Conservation (phyloP, 768 basidiomycete species). For the Leccinum truebloodii region DNA sequence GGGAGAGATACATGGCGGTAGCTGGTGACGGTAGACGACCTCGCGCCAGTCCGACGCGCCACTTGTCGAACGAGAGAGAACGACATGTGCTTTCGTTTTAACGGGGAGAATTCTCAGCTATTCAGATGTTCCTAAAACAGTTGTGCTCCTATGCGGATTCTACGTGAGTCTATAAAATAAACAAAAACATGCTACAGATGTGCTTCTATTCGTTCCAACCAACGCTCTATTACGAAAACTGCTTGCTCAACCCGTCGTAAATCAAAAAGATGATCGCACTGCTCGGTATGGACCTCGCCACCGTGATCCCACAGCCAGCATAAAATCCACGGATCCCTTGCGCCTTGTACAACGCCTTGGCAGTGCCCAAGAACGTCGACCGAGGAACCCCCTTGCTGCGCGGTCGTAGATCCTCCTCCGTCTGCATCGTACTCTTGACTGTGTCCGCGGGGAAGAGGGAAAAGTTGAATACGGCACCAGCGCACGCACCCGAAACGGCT, state of each 20-base stretch:
- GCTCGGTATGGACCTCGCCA: conserved; percentile 80
- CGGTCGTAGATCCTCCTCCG: conserved; percentile 82
- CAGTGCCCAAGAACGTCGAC: conserved; percentile 57
- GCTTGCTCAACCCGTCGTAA: conserved; percentile 72
- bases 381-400: conserved; percentile 33
- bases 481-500: conserved; percentile 82
- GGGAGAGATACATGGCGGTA: not conserved
- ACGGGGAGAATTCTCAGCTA: not conserved
- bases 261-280: conserved; percentile 93
- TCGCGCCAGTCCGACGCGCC: conserved; percentile 4
- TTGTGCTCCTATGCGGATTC: not conserved
- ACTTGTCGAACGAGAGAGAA: conserved; percentile 9
- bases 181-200: conserved; percentile 1
- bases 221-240: conserved; percentile 41
- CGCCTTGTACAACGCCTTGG: conserved; percentile 66
- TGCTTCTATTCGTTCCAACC: not conserved
- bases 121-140: conserved; percentile 1
- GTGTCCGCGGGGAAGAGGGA: conserved; percentile 95
- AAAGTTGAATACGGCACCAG: conserved; percentile 83
- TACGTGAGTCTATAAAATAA: not conserved
- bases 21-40: not conserved
- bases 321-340: conserved; percentile 86
- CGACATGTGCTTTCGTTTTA: conserved; percentile 6
- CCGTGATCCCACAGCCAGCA: conserved; percentile 91
- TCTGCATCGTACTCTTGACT: conserved; percentile 94